Percentiles rank a stretch among this genome's conserved stretches.
Evolutionary conservation across 2,329 filamentous ascomycete species (phyloP).

Genomic region (Fusarium coffeatum): DNA sequence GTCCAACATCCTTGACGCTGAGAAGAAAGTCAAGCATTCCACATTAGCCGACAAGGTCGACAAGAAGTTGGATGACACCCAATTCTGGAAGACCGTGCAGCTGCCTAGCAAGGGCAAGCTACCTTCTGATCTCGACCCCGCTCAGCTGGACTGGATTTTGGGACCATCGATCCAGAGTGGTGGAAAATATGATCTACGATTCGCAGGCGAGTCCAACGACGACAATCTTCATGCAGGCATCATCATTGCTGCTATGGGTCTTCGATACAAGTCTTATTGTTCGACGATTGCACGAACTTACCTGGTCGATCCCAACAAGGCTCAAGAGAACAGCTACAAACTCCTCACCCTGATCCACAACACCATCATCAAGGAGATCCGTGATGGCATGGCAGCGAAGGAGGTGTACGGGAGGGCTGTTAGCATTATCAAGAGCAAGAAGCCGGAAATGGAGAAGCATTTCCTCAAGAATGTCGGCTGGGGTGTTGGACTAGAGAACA

Average conservation of each 20-base stretch:
- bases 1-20: conserved; percentile 93
- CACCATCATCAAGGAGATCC: conserved; percentile 88
- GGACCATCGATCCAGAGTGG: conserved; percentile 94
- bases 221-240: conserved; percentile 89
- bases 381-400: conserved; percentile 86
- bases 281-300: conserved; percentile 94
- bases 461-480: conserved; percentile 93
- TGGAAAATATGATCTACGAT: conserved; percentile 91
- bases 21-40: conserved; percentile 96
- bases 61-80: conserved; percentile 89
- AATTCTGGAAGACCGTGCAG: conserved; percentile 88
- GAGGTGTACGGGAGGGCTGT: conserved; percentile 93
- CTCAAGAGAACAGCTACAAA: conserved; percentile 94
- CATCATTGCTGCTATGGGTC: conserved; percentile 90
- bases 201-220: conserved; percentile 81
- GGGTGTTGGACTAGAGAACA: conserved; percentile 91
- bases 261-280: conserved; percentile 96
- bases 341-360: conserved; percentile 87
- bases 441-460: conserved; percentile 93
- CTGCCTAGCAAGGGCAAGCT: conserved; percentile 79
- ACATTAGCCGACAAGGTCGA: conserved; percentile 87
- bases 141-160: conserved; percentile 93
- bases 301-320: conserved; percentile 95
- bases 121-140: conserved; percentile 85
- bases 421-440: conserved; percentile 83